Conservation (phyloP, 805 yeast genomes). For the Ogataea methanolica region DNA sequence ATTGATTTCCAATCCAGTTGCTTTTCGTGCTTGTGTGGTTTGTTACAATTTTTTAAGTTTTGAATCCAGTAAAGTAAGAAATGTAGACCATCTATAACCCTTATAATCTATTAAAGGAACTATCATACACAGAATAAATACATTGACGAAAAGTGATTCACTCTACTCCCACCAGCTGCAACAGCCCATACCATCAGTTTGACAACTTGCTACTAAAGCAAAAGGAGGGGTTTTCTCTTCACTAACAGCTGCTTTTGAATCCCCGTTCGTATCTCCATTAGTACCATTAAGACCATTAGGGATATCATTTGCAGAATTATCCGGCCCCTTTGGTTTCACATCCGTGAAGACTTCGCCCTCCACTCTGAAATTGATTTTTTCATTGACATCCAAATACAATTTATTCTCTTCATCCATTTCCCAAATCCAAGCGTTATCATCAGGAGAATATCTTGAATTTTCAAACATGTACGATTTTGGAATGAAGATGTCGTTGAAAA, state of each 20-base stretch:
- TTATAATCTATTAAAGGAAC: not conserved
- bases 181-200: constrained; percentile 95
- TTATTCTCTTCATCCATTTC: constrained; percentile 63
- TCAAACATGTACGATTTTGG: constrained; percentile 83
- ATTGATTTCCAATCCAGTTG: not conserved
- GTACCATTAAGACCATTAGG: constrained; percentile 18
- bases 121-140: not conserved
- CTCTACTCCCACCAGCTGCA: constrained; percentile 89
- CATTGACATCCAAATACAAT: constrained; percentile 83
- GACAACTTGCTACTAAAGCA: constrained; percentile 84
- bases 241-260: constrained; percentile 19
- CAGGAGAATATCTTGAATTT: constrained; percentile 34
- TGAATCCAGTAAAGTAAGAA: not conserved
- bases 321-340: constrained; percentile 73
- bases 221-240: constrained; percentile 65
- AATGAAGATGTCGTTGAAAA: constrained; percentile 88
- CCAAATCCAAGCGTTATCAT: constrained; percentile 97
- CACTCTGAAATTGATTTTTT: constrained; percentile 84
- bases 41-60: not conserved
- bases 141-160: not conserved
- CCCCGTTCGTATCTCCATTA: constrained; percentile 19
- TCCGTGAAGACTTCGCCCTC: constrained; percentile 86
- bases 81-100: not conserved
- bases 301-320: constrained; percentile 34
- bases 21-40: not conserved